Evolutionary conservation across 176 grass and related monocot genomes (phyloP), one percentile per base, ranked within the genome.

Genomic region (Rhynchospora pubera): DNA sequence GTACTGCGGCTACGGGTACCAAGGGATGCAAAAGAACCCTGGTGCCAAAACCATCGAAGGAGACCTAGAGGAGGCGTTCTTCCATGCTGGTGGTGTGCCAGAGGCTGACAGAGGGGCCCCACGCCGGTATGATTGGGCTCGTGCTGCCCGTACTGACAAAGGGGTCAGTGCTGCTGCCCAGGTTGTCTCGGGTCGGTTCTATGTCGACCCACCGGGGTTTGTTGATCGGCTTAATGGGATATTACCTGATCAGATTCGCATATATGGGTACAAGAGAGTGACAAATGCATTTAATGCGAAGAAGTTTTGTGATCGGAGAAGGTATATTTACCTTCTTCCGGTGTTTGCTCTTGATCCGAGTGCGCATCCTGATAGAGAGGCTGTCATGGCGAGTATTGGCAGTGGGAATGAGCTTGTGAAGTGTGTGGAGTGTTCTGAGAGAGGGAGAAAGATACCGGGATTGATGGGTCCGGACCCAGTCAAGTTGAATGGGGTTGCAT

Each of bases 1-100:
- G n/a, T 98, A 98, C 76, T 91, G 90, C 68, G 96, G 96, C 19
- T 85, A 92, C 3, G 92, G 96, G 1, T 98, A 98, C 71, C 96
- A 98, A 80, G 95, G 95, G 16, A 98, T 98, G 95, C 95, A 98
- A 85, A 98, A 98, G 90, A 98, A 94, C 10, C 96, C 92, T 2
- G 90, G 96, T 39, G 96, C 96, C 13, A 91, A 88, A 79, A 98
- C 92, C 82, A 98, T 98, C 74, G 92, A 98, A 78, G 92, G 95
- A 19, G 92, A 98, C 83, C 82, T 98, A 57, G 92, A 98, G 87
- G 96, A 98, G 87, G 96, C 92, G 51, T 90, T 98, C 62, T 94
- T 88, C 79, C 89, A 69, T 62, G 90, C 96, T 44, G 92, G 87
- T 53, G 96, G 88, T 24, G 90, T 94, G 45, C 89, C 90, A 8